Percentiles rank a stretch among this genome's conserved stretches.
These are phyloP conservation scores for Gossypium schwendimanii DNA, from an alignment of 441 rosid genomes.

Conservation along the genomic window DNA sequence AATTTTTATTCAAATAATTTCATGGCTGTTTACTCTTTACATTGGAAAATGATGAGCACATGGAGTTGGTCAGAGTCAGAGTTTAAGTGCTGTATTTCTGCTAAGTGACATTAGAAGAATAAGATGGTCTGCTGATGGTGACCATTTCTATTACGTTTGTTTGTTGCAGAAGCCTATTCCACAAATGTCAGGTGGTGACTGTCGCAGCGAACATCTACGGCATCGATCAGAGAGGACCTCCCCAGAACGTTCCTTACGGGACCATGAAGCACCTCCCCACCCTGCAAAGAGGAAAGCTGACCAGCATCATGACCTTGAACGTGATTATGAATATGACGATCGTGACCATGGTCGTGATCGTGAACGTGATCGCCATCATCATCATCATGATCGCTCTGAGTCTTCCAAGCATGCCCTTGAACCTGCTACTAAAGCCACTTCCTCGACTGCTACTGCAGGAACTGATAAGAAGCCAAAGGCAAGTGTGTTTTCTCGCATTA, in stretches of 20 bases:
- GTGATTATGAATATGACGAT: constrained; percentile 28
- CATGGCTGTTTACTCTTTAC: neutral
- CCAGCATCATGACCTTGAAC: constrained; percentile 35
- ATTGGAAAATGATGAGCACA: neutral
- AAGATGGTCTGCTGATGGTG: neutral
- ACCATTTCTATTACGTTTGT: neutral
- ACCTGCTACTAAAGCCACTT: constrained; percentile 22
- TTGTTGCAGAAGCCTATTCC: constrained; percentile 35
- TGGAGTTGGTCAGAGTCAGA: neutral
- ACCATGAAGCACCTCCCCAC: constrained; percentile 32
- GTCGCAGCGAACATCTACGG: neutral
- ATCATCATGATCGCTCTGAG: constrained; percentile 31
- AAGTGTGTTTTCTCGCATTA: constrained; percentile 89
- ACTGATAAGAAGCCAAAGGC: constrained; percentile 43
- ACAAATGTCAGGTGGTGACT: constrained; percentile 25
- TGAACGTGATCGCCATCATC: constrained; percentile 34
- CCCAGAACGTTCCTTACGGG: constrained; percentile 29
- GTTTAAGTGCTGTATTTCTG: neutral
- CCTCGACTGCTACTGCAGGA: constrained; percentile 25
- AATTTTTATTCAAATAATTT: neutral
- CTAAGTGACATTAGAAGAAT: neutral
- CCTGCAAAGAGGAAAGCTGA: constrained; percentile 59
- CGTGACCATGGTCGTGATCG: constrained; percentile 22
- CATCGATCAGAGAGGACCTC: constrained; percentile 36
- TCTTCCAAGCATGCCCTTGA: constrained; percentile 26